A percentile compares a stretch with the other conserved stretches of the same genome.
phyloP scores from a whole-genome alignment of 176 grass and related monocot species.

The Phragmites australis region DNA sequence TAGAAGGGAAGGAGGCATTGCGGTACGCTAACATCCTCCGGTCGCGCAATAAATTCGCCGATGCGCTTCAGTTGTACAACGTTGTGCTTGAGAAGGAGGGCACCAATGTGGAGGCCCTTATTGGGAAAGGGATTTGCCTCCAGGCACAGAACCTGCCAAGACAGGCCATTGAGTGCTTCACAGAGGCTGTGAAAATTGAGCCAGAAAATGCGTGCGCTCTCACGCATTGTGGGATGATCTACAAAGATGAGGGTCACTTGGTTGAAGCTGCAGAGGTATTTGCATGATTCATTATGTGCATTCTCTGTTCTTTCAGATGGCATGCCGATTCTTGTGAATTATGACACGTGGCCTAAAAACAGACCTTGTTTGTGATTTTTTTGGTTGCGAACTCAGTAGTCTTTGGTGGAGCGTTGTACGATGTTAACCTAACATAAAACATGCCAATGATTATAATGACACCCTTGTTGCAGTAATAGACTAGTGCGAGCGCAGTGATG shows the following conservation, averaged over 20 bases:
- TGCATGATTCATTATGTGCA: constrained; percentile 1
- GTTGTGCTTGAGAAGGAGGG: constrained; percentile 59
- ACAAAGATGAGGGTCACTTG: constrained; percentile 94
- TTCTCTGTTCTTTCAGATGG: constrained; percentile 24
- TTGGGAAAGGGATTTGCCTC: constrained; percentile 92
- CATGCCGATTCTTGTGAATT: constrained; percentile 10
- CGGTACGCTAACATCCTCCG: constrained; percentile 85
- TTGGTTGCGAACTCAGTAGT: not conserved
- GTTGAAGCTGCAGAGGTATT: constrained; percentile 91
- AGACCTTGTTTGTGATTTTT: not conserved
- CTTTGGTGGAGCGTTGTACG: not conserved
- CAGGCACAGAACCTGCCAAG: constrained; percentile 67
- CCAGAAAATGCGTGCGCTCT: constrained; percentile 81
- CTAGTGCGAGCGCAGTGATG: not conserved
- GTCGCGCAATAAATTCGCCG: constrained; percentile 82
- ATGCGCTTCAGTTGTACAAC: constrained; percentile 74
- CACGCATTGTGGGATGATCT: constrained; percentile 91
- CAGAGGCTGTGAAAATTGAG: constrained; percentile 62
- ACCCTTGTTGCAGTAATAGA: not conserved
- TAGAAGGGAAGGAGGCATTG: constrained; percentile 53
- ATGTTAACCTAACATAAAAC: not conserved
- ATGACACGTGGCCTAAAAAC: not conserved
- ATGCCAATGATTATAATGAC: not conserved
- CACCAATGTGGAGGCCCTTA: constrained; percentile 80
- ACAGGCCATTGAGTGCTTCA: constrained; percentile 74